Conservation (phyloP, 2,329 filamentous ascomycete genomes). For the Ustulina deusta region DNA sequence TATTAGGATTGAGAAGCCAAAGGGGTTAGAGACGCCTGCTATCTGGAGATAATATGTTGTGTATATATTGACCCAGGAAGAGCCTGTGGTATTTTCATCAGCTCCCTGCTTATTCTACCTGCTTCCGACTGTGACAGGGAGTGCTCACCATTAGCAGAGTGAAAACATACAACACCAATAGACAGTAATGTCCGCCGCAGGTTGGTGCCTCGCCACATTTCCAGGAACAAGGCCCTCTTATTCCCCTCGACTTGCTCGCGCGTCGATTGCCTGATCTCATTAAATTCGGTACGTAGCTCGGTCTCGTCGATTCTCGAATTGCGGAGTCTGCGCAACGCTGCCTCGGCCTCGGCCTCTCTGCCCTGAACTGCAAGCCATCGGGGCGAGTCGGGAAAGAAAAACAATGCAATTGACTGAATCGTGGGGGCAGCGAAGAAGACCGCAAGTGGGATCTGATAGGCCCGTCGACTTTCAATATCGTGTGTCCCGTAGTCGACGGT, state of each 20-base stretch:
- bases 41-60: conserved; percentile 51
- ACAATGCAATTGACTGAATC: conserved; percentile 49
- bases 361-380: conserved; percentile 55
- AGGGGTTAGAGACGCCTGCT: conserved; percentile 51
- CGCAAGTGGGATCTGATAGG: conserved; percentile 48
- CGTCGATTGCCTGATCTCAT: conserved; percentile 50
- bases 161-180: conserved; percentile 51
- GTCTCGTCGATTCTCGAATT: conserved; percentile 47
- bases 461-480: conserved; percentile 37
- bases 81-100: conserved; percentile 40
- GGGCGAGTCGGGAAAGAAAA: conserved; percentile 55
- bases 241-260: conserved; percentile 46
- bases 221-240: conserved; percentile 48
- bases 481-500: conserved; percentile 51
- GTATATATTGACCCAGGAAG: conserved; percentile 51
- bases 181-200: conserved; percentile 49
- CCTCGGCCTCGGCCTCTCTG: conserved; percentile 49
- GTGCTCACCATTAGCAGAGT: conserved; percentile 50
- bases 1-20: conserved; percentile 52
- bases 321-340: conserved; percentile 47
- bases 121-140: not conserved
- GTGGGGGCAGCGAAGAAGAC: conserved; percentile 51
- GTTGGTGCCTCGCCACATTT: conserved; percentile 52
- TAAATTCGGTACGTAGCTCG: conserved; percentile 50
- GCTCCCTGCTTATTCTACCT: conserved; percentile 6